Conservation (phyloP, 225 moss, liverwort and hornwort genomes). For the Climacium dendroides region DNA sequence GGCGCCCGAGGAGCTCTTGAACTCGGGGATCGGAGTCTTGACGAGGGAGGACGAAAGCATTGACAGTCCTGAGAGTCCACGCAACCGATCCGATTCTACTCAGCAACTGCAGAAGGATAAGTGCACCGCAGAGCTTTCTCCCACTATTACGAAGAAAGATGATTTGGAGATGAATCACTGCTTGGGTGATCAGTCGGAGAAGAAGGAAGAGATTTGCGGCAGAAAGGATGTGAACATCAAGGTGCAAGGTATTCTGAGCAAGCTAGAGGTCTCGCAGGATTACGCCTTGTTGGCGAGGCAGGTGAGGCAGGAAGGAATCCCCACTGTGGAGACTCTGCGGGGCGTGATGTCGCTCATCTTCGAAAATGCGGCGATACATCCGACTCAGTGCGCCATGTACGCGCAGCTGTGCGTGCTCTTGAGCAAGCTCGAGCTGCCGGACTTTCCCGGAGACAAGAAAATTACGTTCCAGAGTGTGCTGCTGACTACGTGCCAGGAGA, state of each 20-base stretch:
- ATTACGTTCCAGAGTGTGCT: constrained; percentile 60
- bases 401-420: constrained; percentile 69
- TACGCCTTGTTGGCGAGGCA: constrained; percentile 50
- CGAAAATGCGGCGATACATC: constrained; percentile 67
- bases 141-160: constrained; percentile 32
- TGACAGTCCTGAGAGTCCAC: constrained; percentile 29
- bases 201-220: background rate
- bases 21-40: constrained; percentile 24
- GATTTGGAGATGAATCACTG: constrained; percentile 27
- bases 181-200: constrained; percentile 37
- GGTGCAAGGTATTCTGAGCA: constrained; percentile 67
- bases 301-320: constrained; percentile 62
- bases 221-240: constrained; percentile 4
- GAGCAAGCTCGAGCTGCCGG: constrained; percentile 57
- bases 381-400: constrained; percentile 70
- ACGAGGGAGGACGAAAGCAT: background rate
- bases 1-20: constrained; percentile 13
- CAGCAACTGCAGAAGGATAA: constrained; percentile 10
- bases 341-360: constrained; percentile 66
- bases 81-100: constrained; percentile 11
- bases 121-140: constrained; percentile 6
- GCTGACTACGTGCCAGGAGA: constrained; percentile 65
- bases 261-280: constrained; percentile 63
- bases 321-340: constrained; percentile 51
- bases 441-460: constrained; percentile 58